These are phyloP conservation scores for Phytophthora litchii DNA, from an alignment of 352 stramenopile species.

Conservation along the genomic window DNA sequence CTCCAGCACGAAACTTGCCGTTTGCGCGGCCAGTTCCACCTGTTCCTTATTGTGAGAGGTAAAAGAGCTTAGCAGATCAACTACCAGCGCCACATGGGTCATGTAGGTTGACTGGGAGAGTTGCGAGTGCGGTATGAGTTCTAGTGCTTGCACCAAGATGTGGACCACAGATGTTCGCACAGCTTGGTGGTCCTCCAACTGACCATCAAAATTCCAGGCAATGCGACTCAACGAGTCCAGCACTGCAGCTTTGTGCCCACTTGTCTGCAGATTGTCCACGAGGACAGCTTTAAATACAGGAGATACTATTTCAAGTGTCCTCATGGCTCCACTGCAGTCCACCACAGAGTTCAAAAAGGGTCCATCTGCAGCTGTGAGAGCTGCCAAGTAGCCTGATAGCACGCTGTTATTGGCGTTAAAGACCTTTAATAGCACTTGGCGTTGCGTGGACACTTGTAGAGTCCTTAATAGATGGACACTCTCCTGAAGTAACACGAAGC, in stretches of 20 bases:
- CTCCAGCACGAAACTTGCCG: conserved; percentile 26
- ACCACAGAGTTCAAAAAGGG: conserved; percentile 1
- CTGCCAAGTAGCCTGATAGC: conserved; percentile 48
- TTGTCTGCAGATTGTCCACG: conserved; percentile 23
- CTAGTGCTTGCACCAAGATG: conserved; percentile 43
- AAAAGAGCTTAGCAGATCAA: conserved; percentile 46
- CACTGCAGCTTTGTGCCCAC: conserved; percentile 35
- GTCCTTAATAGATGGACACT: conserved; percentile 25
- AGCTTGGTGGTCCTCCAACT: neutral
- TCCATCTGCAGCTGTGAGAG: conserved; percentile 28
- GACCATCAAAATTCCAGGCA: conserved; percentile 45
- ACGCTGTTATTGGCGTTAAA: conserved; percentile 48
- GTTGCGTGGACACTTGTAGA: conserved; percentile 7
- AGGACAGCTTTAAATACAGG: conserved; percentile 46
- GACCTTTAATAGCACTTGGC: conserved; percentile 35
- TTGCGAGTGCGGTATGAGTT: conserved; percentile 36
- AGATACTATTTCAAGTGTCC: conserved; percentile 32
- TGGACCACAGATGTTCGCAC: conserved; percentile 13
- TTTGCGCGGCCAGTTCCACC: conserved; percentile 14
- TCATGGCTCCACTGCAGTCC: neutral
- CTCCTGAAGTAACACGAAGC: conserved; percentile 44
- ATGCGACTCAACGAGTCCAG: conserved; percentile 48
- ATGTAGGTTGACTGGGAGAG: conserved; percentile 32
- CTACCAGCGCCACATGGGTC: conserved; percentile 41
- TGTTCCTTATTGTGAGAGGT: conserved; percentile 5